phyloP scores from a whole-genome alignment of 2,329 filamentous ascomycete species.

The Trichoderma atrobrunneum region DNA sequence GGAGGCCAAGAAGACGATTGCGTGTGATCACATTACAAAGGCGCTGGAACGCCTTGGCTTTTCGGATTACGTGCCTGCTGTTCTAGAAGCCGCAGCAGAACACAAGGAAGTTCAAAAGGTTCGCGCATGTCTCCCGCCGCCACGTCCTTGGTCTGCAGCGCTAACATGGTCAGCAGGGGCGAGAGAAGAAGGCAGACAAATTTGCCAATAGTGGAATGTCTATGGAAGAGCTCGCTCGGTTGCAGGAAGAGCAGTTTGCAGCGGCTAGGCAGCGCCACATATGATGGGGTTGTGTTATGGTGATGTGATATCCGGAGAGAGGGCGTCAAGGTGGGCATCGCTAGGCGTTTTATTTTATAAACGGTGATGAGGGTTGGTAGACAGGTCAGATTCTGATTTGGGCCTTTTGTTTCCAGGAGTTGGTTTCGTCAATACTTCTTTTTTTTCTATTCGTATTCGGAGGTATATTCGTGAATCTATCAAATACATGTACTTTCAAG shows the following conservation, averaged over 20 bases:
- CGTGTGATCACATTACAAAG: constrained; percentile 95
- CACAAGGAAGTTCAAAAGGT: constrained; percentile 95
- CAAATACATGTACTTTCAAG: neutral
- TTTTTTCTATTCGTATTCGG: neutral
- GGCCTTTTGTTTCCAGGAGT: neutral
- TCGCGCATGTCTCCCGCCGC: constrained; percentile 20
- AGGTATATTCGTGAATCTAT: neutral
- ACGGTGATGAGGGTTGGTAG: constrained; percentile 10
- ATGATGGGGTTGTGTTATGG: constrained; percentile 6
- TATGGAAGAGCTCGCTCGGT: constrained; percentile 80
- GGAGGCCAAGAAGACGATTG: constrained; percentile 98
- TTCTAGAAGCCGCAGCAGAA: constrained; percentile 80
- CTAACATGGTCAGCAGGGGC: constrained; percentile 66
- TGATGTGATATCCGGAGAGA: constrained; percentile 9
- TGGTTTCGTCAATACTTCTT: neutral
- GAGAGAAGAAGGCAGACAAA: constrained; percentile 96
- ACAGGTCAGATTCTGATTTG: constrained; percentile 9
- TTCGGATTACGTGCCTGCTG: constrained; percentile 83
- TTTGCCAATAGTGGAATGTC: constrained; percentile 92
- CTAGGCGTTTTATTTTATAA: constrained; percentile 32
- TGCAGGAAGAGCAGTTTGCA: constrained; percentile 90
- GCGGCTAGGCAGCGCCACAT: constrained; percentile 53
- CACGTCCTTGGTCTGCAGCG: neutral
- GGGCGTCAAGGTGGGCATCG: constrained; percentile 34
- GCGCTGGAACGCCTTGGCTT: constrained; percentile 92